These are phyloP conservation scores for Truncatella angustata DNA, from an alignment of 2,329 filamentous ascomycete species.

Conservation along the genomic window DNA sequence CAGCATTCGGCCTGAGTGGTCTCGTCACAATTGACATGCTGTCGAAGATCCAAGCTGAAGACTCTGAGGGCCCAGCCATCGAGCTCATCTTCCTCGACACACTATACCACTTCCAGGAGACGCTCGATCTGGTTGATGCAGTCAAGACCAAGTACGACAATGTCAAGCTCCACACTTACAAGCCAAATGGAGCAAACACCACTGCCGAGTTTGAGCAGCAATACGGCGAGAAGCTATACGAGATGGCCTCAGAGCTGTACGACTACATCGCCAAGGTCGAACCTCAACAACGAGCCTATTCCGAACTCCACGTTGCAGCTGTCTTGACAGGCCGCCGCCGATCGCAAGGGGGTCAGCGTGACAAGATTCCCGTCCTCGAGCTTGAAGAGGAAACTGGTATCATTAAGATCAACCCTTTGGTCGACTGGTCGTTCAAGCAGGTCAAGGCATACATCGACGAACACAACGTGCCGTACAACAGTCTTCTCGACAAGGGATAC, in stretches of 20 bases:
- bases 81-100: conserved; percentile 82
- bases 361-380: conserved; percentile 87
- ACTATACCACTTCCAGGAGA: conserved; percentile 79
- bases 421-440: conserved; percentile 89
- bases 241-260: conserved; percentile 83
- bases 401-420: conserved; percentile 96
- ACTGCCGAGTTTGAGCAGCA: conserved; percentile 75
- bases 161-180: conserved; percentile 83
- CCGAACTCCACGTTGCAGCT: conserved; percentile 81
- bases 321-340: conserved; percentile 89
- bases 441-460: conserved; percentile 85
- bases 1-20: conserved; percentile 78
- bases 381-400: conserved; percentile 83
- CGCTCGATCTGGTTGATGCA: conserved; percentile 69
- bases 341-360: conserved; percentile 90
- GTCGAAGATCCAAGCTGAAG: conserved; percentile 66
- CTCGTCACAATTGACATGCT: conserved; percentile 85
- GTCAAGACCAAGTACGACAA: conserved; percentile 76
- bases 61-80: conserved; percentile 57
- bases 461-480: conserved; percentile 91
- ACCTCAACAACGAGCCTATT: conserved; percentile 87
- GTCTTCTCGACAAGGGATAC: conserved; percentile 88
- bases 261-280: conserved; percentile 98
- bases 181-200: conserved; percentile 73
- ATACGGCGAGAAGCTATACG: conserved; percentile 83